These are phyloP conservation scores for Crucibulum laeve DNA, from an alignment of 768 basidiomycete species.

Conservation along the genomic window DNA sequence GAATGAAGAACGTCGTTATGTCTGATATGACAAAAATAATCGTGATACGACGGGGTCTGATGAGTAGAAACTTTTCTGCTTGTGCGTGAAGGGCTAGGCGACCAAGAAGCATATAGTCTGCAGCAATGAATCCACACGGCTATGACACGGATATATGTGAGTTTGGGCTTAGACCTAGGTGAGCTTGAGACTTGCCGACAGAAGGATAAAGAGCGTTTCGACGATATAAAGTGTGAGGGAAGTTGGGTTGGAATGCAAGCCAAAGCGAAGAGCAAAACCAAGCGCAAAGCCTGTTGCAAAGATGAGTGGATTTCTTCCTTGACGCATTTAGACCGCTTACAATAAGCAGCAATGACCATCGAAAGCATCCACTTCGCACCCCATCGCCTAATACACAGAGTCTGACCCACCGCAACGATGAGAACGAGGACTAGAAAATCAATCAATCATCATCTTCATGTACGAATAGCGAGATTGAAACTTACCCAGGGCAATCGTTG, in stretches of 20 bases:
- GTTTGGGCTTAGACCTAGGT: background rate
- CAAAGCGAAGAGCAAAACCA: constrained; percentile 16
- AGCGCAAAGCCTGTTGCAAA: background rate
- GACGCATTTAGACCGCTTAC: constrained; percentile 23
- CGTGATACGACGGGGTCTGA: constrained; percentile 47
- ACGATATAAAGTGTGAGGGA: background rate
- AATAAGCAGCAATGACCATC: constrained; percentile 60
- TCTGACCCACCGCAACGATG: constrained; percentile 37
- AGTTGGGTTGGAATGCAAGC: background rate
- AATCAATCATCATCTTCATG: background rate
- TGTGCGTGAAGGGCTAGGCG: constrained; percentile 48
- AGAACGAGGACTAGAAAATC: constrained; percentile 28
- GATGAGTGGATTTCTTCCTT: background rate
- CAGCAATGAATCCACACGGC: constrained; percentile 75
- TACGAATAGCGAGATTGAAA: background rate
- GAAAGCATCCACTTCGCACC: constrained; percentile 56
- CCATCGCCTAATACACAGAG: constrained; percentile 34
- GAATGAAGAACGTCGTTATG: constrained; percentile 61
- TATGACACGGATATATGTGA: constrained; percentile 14
- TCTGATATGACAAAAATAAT: constrained; percentile 59
- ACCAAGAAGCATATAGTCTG: constrained; percentile 64
- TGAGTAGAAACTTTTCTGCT: constrained; percentile 41
- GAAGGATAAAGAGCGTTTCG: background rate
- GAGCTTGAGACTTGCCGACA: background rate
- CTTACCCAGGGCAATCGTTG: constrained; percentile 45